Base-by-base conservation (phyloP, 768 basidiomycete genomes). In the Cystobasidium tubakii region DNA sequence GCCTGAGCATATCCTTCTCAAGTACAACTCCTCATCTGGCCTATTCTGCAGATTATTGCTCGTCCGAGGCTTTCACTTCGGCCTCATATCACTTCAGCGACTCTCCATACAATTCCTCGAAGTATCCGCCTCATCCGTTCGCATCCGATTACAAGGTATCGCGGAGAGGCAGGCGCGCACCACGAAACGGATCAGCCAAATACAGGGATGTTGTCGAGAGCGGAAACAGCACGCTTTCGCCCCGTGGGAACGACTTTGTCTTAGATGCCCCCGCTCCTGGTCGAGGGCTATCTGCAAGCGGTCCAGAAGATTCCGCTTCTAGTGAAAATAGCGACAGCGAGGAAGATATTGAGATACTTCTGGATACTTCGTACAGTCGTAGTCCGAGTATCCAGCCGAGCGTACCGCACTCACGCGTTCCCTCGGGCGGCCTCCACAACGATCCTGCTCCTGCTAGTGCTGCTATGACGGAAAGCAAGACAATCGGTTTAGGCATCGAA, bases 121-220 rank as follows among this genome's bases (percentile, higher is more conserved):
- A 67, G 21, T 67, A 67, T 33, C 66, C 66, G 2, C 66, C 66
- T 25, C 46, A 67, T 36, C 66, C 66, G 10, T 67, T 67, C 44
- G 27, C 66, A 29, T 65, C 63, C 13, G 63, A n/a, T 6, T 33
- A 53, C n/a, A 29, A 29, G n/a, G 10, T 23, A 3, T n/a, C 15
- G 6, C 42, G 66, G 19, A 46, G 31, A 31, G 42, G 44, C 25
- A 34, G 44, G 39, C 66, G 44, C 6, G 2, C 36, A n/a, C n/a
- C 42, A 9, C 43, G 66, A 29, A 67, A 29, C 21, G 44, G 19
- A 7, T 12, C 13, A 23, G 15, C 13, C 31, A 42, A 19, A 13
- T 65, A 29, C 63, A 65, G 31, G 3, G 15, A 65, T 3, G 7
- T 17, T 12, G 63, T 10, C 15, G 63, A 36, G 25, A 42, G 10